Evolutionary conservation across 371 early-diverging fungal species (phyloP), one percentile per base, ranked within the genome.

Genomic region (Mortierella sp.): DNA sequence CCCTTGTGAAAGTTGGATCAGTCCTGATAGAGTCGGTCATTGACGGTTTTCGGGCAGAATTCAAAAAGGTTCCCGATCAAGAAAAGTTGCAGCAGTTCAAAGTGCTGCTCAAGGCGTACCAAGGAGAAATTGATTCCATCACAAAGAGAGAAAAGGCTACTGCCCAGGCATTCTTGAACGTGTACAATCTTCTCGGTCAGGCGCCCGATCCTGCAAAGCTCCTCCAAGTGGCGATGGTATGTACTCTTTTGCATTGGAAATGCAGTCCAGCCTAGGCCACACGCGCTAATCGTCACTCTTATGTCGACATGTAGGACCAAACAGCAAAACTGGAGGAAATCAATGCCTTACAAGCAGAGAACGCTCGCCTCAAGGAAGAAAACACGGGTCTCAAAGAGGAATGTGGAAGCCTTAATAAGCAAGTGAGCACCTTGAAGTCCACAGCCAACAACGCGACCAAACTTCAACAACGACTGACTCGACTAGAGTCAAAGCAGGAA

Each of bases 121-220:
- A 96, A 70, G 71, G 83, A 58, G 97, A 97, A 76, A 97, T 97
- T 57, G 97, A 97, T 68, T 82, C 82, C 45, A 85, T 97, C 57
- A 94, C 95, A 8, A 90, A 89, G 60, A 82, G 95, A 47, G 90
- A 92, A 43, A 96, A 95, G 78, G 85, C 81, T 49, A 88, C 94
- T n/a, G 94, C 96, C 60, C 90, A 87, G 53, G 86, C 89, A 13
- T 95, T 95, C 68, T 78, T 96, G 49, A 84, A 85, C 29, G 78
- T 96, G 17, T 96, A 94, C 81, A 91, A 92, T 61, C 62, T 87
- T 14, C 79, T 96, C 9, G 89, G 90, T 8, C 93, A 94, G 45
- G 93, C 92, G 12, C 95, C 97, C 1, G 95, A 96, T 79, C 97
- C 96, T 5, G 88, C 87, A 28, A 64, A 59, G 57, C 53, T 68